These are phyloP conservation scores for Talaromyces sp. DNA, from an alignment of 2,329 filamentous ascomycete species.

Conservation along the genomic window DNA sequence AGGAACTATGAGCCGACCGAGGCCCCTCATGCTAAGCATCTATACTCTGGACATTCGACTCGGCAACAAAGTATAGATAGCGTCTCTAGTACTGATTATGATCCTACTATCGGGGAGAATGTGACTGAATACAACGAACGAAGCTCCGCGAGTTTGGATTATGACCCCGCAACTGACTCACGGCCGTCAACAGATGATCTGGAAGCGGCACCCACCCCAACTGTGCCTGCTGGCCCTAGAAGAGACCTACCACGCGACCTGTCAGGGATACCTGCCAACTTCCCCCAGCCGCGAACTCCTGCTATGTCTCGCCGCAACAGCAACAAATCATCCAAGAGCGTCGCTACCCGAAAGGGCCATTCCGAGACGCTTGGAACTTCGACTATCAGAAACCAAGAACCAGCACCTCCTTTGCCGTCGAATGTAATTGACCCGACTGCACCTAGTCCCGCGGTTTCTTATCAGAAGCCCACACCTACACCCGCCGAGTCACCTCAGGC, in stretches of 20 bases:
- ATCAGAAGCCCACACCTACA: constrained; percentile 42
- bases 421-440: constrained; percentile 46
- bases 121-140: constrained; percentile 20
- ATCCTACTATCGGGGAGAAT: constrained; percentile 7
- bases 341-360: constrained; percentile 31
- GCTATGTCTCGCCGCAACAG: constrained; percentile 38
- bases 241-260: constrained; percentile 40
- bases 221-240: constrained; percentile 74
- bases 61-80: constrained; percentile 69
- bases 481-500: constrained; percentile 40
- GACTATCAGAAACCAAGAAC: constrained; percentile 26
- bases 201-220: constrained; percentile 82
- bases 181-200: constrained; percentile 47
- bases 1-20: constrained; percentile 23
- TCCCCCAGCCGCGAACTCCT: constrained; percentile 26
- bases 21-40: constrained; percentile 7
- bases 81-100: constrained; percentile 66
- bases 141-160: constrained; percentile 44
- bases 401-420: constrained; percentile 36
- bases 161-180: constrained; percentile 24
- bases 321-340: constrained; percentile 38
- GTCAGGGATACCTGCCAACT: constrained; percentile 24
- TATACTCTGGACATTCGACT: constrained; percentile 39
- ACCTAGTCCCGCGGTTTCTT: constrained; percentile 50
- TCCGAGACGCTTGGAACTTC: constrained; percentile 36